These are phyloP conservation scores for Globisporangium parvum DNA, from an alignment of 352 stramenopile species.

Conservation along the genomic window DNA sequence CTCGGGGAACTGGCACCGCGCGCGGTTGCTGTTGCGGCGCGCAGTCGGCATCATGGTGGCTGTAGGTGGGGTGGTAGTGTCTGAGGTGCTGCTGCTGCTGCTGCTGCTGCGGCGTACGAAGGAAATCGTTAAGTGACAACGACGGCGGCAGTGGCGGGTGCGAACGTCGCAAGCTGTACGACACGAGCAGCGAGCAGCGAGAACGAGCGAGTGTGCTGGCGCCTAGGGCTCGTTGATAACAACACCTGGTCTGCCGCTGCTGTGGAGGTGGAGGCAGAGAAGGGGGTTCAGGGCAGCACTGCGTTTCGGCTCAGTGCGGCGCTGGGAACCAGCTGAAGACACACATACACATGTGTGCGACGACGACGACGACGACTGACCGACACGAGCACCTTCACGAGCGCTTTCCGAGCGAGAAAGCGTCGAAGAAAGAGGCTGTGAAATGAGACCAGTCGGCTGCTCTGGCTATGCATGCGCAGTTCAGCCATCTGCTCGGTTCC, in stretches of 20 bases:
- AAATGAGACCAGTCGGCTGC: conserved; percentile 9
- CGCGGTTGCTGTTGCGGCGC: conserved; percentile 63
- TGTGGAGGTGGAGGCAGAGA: conserved; percentile 1
- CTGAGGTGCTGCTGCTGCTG: conserved; percentile 8
- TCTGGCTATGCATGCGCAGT: conserved; percentile 1
- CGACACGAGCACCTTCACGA: background rate
- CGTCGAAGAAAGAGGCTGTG: background rate
- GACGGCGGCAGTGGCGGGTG: background rate
- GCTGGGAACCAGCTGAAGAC: conserved; percentile 2
- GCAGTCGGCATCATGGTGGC: conserved; percentile 20
- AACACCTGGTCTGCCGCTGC: background rate
- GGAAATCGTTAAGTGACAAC: conserved; percentile 33
- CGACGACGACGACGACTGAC: background rate
- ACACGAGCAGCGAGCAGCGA: background rate
- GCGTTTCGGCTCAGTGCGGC: conserved; percentile 7
- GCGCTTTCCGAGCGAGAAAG: background rate
- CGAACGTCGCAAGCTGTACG: background rate
- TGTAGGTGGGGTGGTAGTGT: conserved; percentile 8
- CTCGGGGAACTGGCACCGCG: conserved; percentile 58
- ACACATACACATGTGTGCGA: background rate
- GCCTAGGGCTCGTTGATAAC: background rate
- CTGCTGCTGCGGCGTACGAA: conserved; percentile 16
- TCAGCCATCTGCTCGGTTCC: conserved; percentile 8
- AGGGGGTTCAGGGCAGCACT: conserved; percentile 12
- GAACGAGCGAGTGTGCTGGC: background rate